Evolutionary conservation across 768 basidiomycete species (phyloP).

Genomic region (Russula griseocarnosa): DNA sequence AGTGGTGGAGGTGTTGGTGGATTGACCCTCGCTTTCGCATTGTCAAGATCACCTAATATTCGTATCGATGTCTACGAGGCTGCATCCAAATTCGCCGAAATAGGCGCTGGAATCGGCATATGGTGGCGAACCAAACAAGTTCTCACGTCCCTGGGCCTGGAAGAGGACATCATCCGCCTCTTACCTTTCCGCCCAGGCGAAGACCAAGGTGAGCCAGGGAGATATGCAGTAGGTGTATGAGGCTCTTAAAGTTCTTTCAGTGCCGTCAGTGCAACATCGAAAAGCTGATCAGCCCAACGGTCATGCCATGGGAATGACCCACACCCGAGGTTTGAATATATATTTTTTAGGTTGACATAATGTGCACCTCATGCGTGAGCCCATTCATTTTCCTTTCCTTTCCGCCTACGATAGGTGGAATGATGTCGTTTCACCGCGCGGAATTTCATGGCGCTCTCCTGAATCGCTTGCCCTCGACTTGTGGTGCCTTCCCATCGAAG

Average conservation of each 20-base stretch:
- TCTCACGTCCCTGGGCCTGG: constrained; percentile 32
- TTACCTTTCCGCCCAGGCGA: constrained; percentile 31
- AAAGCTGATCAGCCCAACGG: constrained; percentile 59
- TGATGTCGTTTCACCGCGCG: constrained; percentile 52
- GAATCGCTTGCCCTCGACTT: constrained; percentile 41
- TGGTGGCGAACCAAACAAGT: constrained; percentile 39
- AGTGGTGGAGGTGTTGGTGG: constrained; percentile 36
- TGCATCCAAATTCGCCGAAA: constrained; percentile 31
- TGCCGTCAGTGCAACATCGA: constrained; percentile 50
- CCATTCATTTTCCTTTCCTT: background rate
- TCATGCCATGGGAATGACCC: constrained; percentile 48
- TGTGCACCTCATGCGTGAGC: background rate
- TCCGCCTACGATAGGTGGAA: constrained; percentile 31
- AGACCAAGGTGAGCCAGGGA: constrained; percentile 10
- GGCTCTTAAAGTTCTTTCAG: constrained; percentile 34
- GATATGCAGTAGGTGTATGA: background rate
- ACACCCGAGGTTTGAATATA: constrained; percentile 54
- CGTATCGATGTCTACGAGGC: constrained; percentile 38
- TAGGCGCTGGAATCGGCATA: constrained; percentile 36
- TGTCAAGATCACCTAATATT: constrained; percentile 32
- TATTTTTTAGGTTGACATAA: background rate
- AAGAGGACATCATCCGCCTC: constrained; percentile 29
- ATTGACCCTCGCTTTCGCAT: constrained; percentile 32
- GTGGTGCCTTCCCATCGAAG: constrained; percentile 50
- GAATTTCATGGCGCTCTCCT: constrained; percentile 63